Base-by-base conservation (phyloP, 2,329 filamentous ascomycete genomes). In the Orbilia quercus region DNA sequence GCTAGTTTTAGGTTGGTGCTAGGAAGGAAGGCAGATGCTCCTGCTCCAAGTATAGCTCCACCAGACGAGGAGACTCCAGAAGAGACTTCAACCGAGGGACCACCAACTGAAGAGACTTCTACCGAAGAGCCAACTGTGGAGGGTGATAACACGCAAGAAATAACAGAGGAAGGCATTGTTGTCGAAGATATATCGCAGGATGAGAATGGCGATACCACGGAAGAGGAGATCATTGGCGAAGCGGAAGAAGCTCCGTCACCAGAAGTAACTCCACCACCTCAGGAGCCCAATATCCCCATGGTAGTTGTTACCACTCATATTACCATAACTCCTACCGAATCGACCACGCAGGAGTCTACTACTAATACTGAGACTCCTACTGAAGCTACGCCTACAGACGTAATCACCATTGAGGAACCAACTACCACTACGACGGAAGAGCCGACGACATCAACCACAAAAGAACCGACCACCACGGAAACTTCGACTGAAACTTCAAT, bases 1-100 rank as follows among this genome's bases (percentile, higher is more conserved):
- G 53, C 67, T 20, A 73, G 67, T 44, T 73, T 73, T 36, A 65
- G 67, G 18, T 20, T 73, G 7, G 38, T 73, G 0, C 48, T 73
- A 1, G 60, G 69, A 4, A 60, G 48, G 16, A 73, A 73, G 22
- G 5, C 54, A 1, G 48, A n/a, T 3, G 23, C 28, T 7, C 34
- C 16, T 2, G n/a, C 67, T 1, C n/a, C 50, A 2, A 40, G 36
- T 16, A 16, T 7, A 25, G 9, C 31, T 12, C 34, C 18, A 20
- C 7, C 40, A 14, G 64, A 70, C 1, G 57, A 47, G 28, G 14
- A 20, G 4, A 23, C 45, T 1, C 20, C 18, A 11, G 48, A 40
- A n/a, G 45, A 53, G 1, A 54, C 25, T 12, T 22, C 18, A 12
- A 20, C 20, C 7, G 48, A 55, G 12, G 36, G 34, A 34, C n/a